These are phyloP conservation scores for Neurospora sp. DNA, from an alignment of 495 filamentous ascomycete species.

Conservation along the genomic window DNA sequence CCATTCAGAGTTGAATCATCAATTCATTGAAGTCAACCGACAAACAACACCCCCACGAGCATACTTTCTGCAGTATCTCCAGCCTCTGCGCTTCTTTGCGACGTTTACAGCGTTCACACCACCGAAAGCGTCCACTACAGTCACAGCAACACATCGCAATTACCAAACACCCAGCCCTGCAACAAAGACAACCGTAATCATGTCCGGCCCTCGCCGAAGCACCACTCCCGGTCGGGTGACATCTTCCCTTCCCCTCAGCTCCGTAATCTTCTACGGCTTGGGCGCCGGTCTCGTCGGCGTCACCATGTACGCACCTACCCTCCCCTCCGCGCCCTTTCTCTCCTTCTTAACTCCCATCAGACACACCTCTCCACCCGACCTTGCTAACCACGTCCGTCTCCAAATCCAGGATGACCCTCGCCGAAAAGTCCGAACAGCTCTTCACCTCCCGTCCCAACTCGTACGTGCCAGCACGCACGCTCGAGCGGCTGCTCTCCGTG, in stretches of 20 bases:
- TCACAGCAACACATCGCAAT: not conserved
- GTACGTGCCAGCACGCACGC: conserved; percentile 6
- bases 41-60: not conserved
- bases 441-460: conserved; percentile 8
- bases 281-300: conserved; percentile 8
- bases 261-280: conserved; percentile 2
- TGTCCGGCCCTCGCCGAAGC: not conserved
- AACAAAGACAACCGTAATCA: not conserved
- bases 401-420: conserved; percentile 4
- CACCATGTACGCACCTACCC: not conserved
- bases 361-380: not conserved
- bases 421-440: conserved; percentile 4
- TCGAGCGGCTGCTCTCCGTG: conserved; percentile 1
- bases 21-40: not conserved
- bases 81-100: not conserved
- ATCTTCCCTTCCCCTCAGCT: not conserved
- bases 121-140: not conserved
- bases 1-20: not conserved
- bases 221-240: not conserved
- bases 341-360: not conserved
- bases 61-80: not conserved
- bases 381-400: not conserved
- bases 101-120: not conserved
- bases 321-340: not conserved
- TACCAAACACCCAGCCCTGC: not conserved